phyloP scores from a whole-genome alignment of 192 early-diverging fungal genomes.

The Linnemannia zychae region DNA sequence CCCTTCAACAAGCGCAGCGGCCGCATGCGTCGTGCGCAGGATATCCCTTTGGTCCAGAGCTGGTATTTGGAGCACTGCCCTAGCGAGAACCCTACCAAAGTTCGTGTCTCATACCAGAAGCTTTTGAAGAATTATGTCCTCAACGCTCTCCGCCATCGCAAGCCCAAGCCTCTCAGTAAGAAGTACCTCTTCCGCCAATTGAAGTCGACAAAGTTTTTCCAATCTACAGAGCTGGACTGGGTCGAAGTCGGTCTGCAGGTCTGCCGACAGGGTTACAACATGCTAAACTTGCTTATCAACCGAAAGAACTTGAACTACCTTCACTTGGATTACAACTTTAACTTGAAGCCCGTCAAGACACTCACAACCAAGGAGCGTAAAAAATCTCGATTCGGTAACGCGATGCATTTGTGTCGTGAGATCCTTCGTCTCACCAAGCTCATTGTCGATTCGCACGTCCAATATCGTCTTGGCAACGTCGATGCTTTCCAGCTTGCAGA shows the following conservation, averaged over 20 bases:
- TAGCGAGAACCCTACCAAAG: conserved; percentile 94
- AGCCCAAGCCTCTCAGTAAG: conserved; percentile 91
- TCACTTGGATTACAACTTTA: conserved; percentile 99
- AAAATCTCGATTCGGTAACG: conserved; percentile 98
- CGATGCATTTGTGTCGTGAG: conserved; percentile 95
- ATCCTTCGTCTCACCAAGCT: conserved; percentile 97
- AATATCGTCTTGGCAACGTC: conserved; percentile 97
- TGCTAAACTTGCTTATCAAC: conserved; percentile 99
- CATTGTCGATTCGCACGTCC: conserved; percentile 97
- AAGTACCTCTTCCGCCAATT: conserved; percentile 97
- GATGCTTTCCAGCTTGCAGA: conserved; percentile 99
- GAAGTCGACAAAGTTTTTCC: conserved; percentile 98
- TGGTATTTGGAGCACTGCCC: conserved; percentile 99
- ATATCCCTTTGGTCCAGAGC: conserved; percentile 95
- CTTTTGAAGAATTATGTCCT: conserved; percentile 96
- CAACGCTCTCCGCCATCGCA: conserved; percentile 89
- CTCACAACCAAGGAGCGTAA: conserved; percentile 99
- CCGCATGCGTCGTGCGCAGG: conserved; percentile 89
- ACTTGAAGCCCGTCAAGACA: conserved; percentile 98
- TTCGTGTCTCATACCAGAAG: conserved; percentile 99
- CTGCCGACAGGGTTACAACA: conserved; percentile 98
- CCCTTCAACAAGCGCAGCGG: conserved; percentile 96
- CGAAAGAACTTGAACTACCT: conserved; percentile 98
- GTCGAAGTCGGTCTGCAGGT: conserved; percentile 99
- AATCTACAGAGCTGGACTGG: conserved; percentile 98